phyloP scores from a whole-genome alignment of 208 protist species.

The Trypanosoma grayi region DNA sequence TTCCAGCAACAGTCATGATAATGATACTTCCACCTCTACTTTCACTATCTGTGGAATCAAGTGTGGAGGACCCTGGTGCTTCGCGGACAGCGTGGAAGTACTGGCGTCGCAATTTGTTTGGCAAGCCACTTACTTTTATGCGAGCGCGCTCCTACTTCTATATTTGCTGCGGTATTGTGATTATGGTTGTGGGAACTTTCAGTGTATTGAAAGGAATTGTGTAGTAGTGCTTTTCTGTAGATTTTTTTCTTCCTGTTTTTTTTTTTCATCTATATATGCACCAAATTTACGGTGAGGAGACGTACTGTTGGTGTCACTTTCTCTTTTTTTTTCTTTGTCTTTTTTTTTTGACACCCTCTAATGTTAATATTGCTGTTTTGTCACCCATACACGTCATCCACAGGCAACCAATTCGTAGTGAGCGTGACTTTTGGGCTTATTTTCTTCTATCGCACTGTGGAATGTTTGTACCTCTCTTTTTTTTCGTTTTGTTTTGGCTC shows the following conservation, averaged over 20 bases:
- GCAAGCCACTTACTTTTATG: slow-evolving; percentile 33
- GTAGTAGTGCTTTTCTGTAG: neutral
- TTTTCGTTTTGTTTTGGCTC: slow-evolving; percentile 8
- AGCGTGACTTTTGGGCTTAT: too few relatives aligned
- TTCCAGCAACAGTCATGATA: slow-evolving; percentile 69
- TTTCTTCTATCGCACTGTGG: too few relatives aligned
- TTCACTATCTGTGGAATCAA: slow-evolving; percentile 43
- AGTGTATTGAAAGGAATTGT: slow-evolving; percentile 2
- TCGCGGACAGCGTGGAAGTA: slow-evolving; percentile 42
- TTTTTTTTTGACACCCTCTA: neutral
- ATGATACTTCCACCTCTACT: slow-evolving; percentile 65
- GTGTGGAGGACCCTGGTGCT: slow-evolving; percentile 51
- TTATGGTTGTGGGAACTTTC: slow-evolving; percentile 73
- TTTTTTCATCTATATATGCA: too few relatives aligned
- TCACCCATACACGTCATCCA: too few relatives aligned
- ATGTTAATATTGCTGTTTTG: too few relatives aligned
- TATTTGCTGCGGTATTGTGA: slow-evolving; percentile 48
- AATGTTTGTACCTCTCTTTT: slow-evolving; percentile 2
- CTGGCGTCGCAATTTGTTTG: slow-evolving; percentile 47
- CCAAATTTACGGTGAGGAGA: too few relatives aligned
- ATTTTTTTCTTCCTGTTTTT: neutral
- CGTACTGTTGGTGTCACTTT: neutral
- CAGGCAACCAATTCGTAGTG: too few relatives aligned
- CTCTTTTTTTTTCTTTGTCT: slow-evolving; percentile 27
- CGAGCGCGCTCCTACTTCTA: slow-evolving; percentile 49